Conservation (phyloP, 495 filamentous ascomycete genomes). For the Aspergillus cavernicola region DNA sequence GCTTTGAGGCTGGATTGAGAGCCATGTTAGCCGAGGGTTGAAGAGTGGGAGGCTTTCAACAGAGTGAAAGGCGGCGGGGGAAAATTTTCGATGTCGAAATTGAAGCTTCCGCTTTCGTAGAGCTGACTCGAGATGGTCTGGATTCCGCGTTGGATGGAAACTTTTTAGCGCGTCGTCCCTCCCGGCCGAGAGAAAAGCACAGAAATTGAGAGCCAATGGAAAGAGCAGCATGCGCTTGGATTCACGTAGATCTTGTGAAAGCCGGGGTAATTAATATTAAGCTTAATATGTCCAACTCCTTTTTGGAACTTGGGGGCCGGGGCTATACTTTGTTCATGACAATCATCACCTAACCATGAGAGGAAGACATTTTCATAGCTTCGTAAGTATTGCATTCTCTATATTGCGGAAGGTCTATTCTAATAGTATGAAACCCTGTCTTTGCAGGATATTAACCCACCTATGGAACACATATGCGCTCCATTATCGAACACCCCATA, state of each 20-base stretch:
- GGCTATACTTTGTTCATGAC: no score
- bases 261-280: slow-evolving; percentile 18
- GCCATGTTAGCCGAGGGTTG: slow-evolving; percentile 28
- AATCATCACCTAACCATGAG: background rate
- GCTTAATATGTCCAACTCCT: slow-evolving; percentile 15
- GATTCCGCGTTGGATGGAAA: slow-evolving; percentile 12
- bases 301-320: no score
- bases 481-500: slow-evolving; percentile 16
- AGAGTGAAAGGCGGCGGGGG: background rate
- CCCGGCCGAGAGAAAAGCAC: slow-evolving; percentile 20
- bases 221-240: slow-evolving; percentile 5
- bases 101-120: background rate
- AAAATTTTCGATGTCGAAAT: slow-evolving; percentile 2
- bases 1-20: slow-evolving; percentile 30
- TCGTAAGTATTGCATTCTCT: slow-evolving; percentile 27
- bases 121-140: slow-evolving; percentile 6
- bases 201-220: slow-evolving; percentile 19
- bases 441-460: slow-evolving; percentile 19
- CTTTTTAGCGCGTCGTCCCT: slow-evolving; percentile 25
- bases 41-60: background rate
- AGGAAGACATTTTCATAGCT: slow-evolving; percentile 21
- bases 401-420: slow-evolving; percentile 20
- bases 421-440: slow-evolving; percentile 16
- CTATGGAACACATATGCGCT: slow-evolving; percentile 10
- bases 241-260: slow-evolving; percentile 18